These are phyloP conservation scores for Lithocarpus polystachyus DNA, from an alignment of 306 rosid genomes.

Conservation along the genomic window DNA sequence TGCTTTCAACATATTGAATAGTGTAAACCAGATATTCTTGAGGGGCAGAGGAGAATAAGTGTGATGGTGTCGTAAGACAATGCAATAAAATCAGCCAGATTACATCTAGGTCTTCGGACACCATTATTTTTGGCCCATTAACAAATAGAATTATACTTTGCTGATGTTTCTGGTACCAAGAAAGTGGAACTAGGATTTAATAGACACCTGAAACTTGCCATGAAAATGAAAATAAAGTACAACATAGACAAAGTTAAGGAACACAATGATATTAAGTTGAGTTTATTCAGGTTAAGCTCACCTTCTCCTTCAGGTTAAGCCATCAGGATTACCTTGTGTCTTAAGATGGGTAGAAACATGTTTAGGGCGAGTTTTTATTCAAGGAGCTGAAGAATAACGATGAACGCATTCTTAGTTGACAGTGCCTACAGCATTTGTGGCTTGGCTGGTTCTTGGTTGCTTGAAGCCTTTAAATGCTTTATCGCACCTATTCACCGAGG, in stretches of 20 bases:
- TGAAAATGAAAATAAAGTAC: constrained; percentile 1
- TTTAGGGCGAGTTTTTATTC: no score
- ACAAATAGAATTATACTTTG: constrained; percentile 7
- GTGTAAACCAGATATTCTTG: no score
- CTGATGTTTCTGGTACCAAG: not conserved
- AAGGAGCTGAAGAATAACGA: no score
- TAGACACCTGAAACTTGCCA: constrained; percentile 20
- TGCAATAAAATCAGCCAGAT: constrained; percentile 12
- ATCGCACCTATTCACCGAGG: no score
- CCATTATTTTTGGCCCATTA: constrained; percentile 6
- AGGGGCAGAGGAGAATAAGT: no score
- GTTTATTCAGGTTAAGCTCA: constrained; percentile 11
- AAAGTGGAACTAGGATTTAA: constrained; percentile 19
- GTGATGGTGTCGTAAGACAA: constrained; percentile 3
- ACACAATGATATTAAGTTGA: not conserved
- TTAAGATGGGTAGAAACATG: no score
- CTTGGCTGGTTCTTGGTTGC: no score
- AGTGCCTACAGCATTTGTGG: no score
- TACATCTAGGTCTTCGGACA: constrained; percentile 7
- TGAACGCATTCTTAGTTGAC: no score
- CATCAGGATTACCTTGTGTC: no score
- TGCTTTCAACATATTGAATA: no score
- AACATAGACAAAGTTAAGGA: not conserved
- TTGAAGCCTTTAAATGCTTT: no score
- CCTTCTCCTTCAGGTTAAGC: constrained; percentile 70